phyloP scores from a whole-genome alignment of 345 rosid species.

The Anastatica hierochuntica region DNA sequence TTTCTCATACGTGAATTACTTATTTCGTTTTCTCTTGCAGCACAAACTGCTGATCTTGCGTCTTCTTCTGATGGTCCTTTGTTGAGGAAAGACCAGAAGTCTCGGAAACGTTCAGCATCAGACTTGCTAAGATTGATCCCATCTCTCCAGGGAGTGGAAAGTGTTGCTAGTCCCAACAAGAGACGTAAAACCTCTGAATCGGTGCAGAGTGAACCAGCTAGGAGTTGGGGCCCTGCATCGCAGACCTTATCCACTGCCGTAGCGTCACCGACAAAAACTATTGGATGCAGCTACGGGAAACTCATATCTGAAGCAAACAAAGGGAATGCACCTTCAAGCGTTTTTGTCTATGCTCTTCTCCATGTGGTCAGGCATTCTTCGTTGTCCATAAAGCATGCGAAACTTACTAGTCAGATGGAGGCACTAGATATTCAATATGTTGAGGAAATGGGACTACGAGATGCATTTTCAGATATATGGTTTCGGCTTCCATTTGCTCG shows the following conservation, averaged over 20 bases:
- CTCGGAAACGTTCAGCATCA: constrained; percentile 57
- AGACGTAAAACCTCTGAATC: constrained; percentile 41
- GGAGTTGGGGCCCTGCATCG: constrained; percentile 31
- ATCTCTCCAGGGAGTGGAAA: constrained; percentile 53
- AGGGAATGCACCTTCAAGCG: constrained; percentile 77
- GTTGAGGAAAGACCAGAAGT: constrained; percentile 37
- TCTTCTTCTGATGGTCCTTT: constrained; percentile 34
- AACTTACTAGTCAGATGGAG: constrained; percentile 94
- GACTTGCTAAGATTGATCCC: constrained; percentile 72
- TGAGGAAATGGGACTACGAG: constrained; percentile 75
- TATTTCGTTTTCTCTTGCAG: constrained; percentile 33
- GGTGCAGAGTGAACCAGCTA: constrained; percentile 22
- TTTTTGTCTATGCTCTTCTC: constrained; percentile 81
- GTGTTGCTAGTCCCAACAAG: constrained; percentile 33
- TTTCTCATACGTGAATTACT: not conserved
- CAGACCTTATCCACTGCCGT: constrained; percentile 32
- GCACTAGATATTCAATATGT: constrained; percentile 78
- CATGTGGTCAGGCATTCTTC: constrained; percentile 94
- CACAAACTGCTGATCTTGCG: constrained; percentile 38
- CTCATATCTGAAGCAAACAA: constrained; percentile 92
- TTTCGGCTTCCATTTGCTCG: constrained; percentile 80
- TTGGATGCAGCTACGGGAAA: constrained; percentile 59
- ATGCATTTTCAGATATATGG: constrained; percentile 88
- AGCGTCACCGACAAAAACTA: constrained; percentile 31
- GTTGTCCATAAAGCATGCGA: constrained; percentile 86